Percentiles rank a stretch among this genome's conserved stretches.
Evolutionary conservation across 768 basidiomycete genomes (phyloP).

Genomic region (Mycena indigotica): DNA sequence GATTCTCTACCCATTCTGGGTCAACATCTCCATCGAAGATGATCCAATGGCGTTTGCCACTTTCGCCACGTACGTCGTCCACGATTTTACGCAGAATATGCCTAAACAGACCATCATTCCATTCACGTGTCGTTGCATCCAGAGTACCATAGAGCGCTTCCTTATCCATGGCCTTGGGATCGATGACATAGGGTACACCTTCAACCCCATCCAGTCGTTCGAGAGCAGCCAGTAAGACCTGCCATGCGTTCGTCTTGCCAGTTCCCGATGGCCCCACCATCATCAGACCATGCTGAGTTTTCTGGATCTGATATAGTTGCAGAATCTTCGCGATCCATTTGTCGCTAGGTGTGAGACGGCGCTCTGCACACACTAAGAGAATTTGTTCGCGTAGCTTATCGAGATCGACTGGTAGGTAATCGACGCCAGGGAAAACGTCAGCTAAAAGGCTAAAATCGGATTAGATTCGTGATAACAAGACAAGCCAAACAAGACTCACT

Average conservation of each 20-base stretch:
- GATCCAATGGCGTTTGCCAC: constrained; percentile 96
- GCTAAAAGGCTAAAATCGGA: constrained; percentile 68
- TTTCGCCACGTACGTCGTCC: constrained; percentile 97
- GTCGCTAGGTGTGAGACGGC: constrained; percentile 84
- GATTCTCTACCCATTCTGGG: constrained; percentile 99
- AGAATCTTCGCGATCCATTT: constrained; percentile 94
- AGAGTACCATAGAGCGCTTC: constrained; percentile 96
- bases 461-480: not conserved
- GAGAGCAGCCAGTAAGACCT: constrained; percentile 85
- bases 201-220: constrained; percentile 90
- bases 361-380: constrained; percentile 81
- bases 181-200: constrained; percentile 94
- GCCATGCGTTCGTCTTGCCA: constrained; percentile 98
- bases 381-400: constrained; percentile 84
- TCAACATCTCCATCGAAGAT: constrained; percentile 99
- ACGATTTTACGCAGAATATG: constrained; percentile 97
- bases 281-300: constrained; percentile 99
- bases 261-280: constrained; percentile 98
- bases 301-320: constrained; percentile 98
- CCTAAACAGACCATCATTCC: constrained; percentile 99
- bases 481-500: constrained; percentile 48
- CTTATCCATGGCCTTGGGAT: constrained; percentile 99
- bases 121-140: constrained; percentile 95
- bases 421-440: constrained; percentile 96
- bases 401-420: constrained; percentile 87